A percentile compares a stretch with the other conserved stretches of the same genome.
Conservation (phyloP, 176 grass and related monocot species). For the sorghum (Sorghum bicolor) region Sorghum_bicolor_NCBIv3 NC_012872.2:12255501-12256000, state of each 20-base stretch:
- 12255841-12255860: neutral
- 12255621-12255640: neutral
- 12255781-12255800: neutral
- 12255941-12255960: constrained; percentile 88
- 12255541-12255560: neutral
- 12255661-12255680: neutral
- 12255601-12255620: neutral
- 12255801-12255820: constrained; percentile 16
- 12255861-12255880: neutral
- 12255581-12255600: neutral
- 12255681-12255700: neutral
- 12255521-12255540: neutral
- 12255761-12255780: neutral
- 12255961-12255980: constrained; percentile 92
- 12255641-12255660: neutral
- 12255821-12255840: neutral
- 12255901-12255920: constrained; percentile 17
- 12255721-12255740: neutral
- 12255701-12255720: neutral
- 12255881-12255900: neutral
- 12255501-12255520: neutral
- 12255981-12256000: constrained; percentile 93
- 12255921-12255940: constrained; percentile 31
- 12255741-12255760: neutral
- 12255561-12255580: constrained; percentile 4